phyloP scores from a whole-genome alignment of 768 basidiomycete genomes.

The Russula abietina region DNA sequence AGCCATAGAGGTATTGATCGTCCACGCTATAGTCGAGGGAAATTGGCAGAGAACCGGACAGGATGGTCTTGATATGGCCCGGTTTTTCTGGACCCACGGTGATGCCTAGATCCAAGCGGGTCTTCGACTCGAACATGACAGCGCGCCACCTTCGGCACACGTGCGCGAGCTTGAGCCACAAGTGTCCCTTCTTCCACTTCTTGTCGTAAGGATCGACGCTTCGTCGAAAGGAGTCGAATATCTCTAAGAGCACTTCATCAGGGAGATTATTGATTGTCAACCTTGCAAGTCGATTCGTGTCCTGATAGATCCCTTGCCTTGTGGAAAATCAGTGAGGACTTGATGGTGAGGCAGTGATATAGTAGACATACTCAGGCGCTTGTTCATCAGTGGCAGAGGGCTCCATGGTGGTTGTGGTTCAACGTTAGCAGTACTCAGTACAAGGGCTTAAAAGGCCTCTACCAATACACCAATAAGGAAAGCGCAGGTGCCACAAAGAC shows the following conservation, averaged over 20 bases:
- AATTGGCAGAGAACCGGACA: neutral
- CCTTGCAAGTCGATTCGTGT: neutral
- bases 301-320: neutral
- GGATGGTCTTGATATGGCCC: neutral
- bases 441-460: too few species aligned
- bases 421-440: too few species aligned
- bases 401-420: neutral
- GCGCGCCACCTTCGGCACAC: constrained; percentile 11
- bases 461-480: too few species aligned
- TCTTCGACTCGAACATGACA: neutral
- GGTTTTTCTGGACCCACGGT: neutral
- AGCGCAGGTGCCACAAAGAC: too few species aligned
- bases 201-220: neutral
- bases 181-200: constrained; percentile 1
- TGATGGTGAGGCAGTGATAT: neutral
- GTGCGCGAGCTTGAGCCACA: constrained; percentile 22
- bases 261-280: neutral
- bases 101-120: neutral
- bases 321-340: neutral
- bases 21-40: neutral
- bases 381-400: neutral
- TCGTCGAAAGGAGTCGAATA: neutral
- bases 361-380: neutral
- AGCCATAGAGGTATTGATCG: too few species aligned
- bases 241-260: neutral